Evolutionary conservation across 2,329 filamentous ascomycete species (phyloP).

Genomic region (Penicillium sp.): DNA sequence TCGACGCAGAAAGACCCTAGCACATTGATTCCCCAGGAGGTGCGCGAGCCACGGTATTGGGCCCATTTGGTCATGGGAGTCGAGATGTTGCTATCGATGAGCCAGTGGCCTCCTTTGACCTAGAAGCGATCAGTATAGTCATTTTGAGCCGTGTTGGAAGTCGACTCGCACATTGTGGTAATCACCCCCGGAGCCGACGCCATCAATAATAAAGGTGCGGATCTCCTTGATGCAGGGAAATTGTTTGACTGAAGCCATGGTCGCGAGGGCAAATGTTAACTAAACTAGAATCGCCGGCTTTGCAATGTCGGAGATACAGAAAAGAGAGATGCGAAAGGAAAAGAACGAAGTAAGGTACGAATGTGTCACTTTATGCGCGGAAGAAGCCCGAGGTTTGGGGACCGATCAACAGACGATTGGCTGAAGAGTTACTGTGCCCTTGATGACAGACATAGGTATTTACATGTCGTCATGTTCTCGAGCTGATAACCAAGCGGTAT

Average conservation of each 20-base stretch:
- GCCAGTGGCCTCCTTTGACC: constrained; percentile 57
- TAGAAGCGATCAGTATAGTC: constrained; percentile 8
- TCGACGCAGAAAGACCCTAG: constrained; percentile 87
- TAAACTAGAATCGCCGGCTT: constrained; percentile 1
- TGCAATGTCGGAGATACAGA: too few relatives aligned
- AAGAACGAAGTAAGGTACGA: too few relatives aligned
- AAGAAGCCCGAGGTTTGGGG: too few relatives aligned
- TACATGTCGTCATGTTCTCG: too few relatives aligned
- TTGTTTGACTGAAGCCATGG: constrained; percentile 27
- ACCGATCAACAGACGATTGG: too few relatives aligned
- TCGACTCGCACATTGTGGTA: constrained; percentile 72
- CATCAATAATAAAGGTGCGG: constrained; percentile 44
- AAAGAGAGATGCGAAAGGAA: too few relatives aligned
- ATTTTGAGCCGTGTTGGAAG: neutral
- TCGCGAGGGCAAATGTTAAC: constrained; percentile 7
- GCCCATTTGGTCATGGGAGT: constrained; percentile 89
- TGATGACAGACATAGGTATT: too few relatives aligned
- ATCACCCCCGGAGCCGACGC: constrained; percentile 45
- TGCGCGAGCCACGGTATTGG: constrained; percentile 77
- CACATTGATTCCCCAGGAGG: constrained; percentile 93
- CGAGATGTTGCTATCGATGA: constrained; percentile 86
- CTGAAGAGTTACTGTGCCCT: too few relatives aligned
- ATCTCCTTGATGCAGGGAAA: constrained; percentile 45
- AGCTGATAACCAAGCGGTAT: too few relatives aligned
- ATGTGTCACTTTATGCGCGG: too few relatives aligned